phyloP scores from a whole-genome alignment of 495 filamentous ascomycete genomes.

The Friedmanniomyces endolithicus region DNA sequence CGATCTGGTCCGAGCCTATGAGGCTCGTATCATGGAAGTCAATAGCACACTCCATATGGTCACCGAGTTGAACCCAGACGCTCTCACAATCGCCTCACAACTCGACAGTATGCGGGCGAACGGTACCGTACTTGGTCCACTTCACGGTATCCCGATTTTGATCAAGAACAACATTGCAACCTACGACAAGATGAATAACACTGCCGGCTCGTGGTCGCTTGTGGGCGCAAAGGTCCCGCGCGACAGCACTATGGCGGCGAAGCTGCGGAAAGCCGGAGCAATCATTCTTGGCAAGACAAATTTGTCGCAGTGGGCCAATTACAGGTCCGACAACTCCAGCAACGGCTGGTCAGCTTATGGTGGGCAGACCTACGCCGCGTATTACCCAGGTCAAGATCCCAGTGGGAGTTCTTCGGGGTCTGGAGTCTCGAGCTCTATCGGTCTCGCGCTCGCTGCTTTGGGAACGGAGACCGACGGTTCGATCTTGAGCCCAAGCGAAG shows the following conservation, averaged over 20 bases:
- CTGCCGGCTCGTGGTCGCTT: constrained; percentile 48
- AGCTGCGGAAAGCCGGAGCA: constrained; percentile 33
- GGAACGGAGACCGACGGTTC: constrained; percentile 37
- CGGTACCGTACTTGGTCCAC: constrained; percentile 36
- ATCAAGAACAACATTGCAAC: constrained; percentile 65
- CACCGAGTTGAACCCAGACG: constrained; percentile 47
- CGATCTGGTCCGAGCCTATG: constrained; percentile 47
- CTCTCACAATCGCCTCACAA: constrained; percentile 37
- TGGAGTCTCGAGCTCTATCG: constrained; percentile 39
- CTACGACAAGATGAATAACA: constrained; percentile 57
- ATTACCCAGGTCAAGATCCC: constrained; percentile 41
- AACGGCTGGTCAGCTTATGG: constrained; percentile 46
- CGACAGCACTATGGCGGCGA: constrained; percentile 28
- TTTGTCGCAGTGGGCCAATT: constrained; percentile 45
- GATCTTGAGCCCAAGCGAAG: constrained; percentile 28
- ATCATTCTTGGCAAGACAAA: constrained; percentile 41
- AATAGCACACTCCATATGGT: constrained; percentile 40
- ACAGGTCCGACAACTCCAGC: constrained; percentile 35
- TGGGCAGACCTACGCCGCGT: constrained; percentile 40
- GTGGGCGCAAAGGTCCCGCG: constrained; percentile 23
- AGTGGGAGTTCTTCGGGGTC: constrained; percentile 43
- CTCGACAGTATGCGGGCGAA: constrained; percentile 40
- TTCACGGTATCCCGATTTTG: constrained; percentile 57
- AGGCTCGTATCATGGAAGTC: constrained; percentile 40
- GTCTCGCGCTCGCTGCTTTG: constrained; percentile 37